Base-by-base conservation (phyloP, 768 basidiomycete species). In the Nevesoporus exiguus region DNA sequence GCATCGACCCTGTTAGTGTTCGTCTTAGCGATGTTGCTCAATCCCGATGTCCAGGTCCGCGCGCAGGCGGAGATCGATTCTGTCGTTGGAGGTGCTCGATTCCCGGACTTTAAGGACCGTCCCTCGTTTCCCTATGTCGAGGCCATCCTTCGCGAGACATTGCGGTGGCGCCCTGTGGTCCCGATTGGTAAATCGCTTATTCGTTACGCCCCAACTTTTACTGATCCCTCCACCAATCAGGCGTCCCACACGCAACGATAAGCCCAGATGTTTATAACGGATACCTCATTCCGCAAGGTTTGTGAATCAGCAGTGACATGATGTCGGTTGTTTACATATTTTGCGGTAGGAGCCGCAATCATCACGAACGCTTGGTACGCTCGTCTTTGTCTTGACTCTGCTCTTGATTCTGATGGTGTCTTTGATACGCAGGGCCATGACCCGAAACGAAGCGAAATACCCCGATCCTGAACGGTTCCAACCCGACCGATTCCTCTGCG, bases 251-350 rank as follows among this genome's bases (percentile, higher is more conserved):
- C 41, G 59, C 63, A 2, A 51, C 68, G 7, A 75, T 74, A 1
- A 62, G 64, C 22, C 70, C 75, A 41, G 79, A 80, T 36, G 53
- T 72, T 13, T 80, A 79, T 51, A 62, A 69, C 29, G 75, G 76
- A n/a, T 80, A 80, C 56, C 67, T 79, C 21, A 85, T 86, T 48
- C 84, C 84, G 1, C 73, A 76, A 62, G 84, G 83, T 67, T 15
- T 7, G 66, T 64, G 29, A 33, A 27, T 11, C 11, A 7, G n/a
- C 14, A 3, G 9, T 17, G 9, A 8, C 25, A 9, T 19, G 11
- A 31, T 17, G n/a, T 42, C 11, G 42, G 15, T 34, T 37, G 3
- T 48, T 50, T 21, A 39, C 22, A 4, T 21, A n/a, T 27, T 44
- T 11, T 15, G 22, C 2, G 15, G 22, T 22, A 71, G 67, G 68